A percentile compares a stretch with the other conserved stretches of the same genome.
These are phyloP conservation scores for Rhodamnia rubescens DNA, from an alignment of 345 rosid species.

Conservation along the genomic window DNA sequence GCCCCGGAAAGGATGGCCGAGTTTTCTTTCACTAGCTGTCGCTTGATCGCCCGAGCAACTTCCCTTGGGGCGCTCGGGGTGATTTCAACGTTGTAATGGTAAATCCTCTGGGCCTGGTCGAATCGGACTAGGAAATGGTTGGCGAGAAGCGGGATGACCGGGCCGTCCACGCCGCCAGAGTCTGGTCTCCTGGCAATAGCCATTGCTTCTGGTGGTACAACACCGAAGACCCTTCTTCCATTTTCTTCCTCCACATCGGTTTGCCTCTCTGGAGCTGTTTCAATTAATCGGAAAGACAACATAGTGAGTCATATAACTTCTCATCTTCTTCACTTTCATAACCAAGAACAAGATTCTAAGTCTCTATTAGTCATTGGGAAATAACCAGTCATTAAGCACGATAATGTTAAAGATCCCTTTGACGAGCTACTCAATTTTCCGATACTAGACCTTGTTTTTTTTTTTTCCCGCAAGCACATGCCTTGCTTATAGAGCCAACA, in stretches of 20 bases:
- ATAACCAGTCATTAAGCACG: background rate
- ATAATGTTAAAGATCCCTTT: background rate
- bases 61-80: slow-evolving; percentile 76
- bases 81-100: slow-evolving; percentile 87
- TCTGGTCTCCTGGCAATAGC: slow-evolving; percentile 73
- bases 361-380: background rate
- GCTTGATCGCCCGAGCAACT: slow-evolving; percentile 75
- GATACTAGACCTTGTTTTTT: background rate
- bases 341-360: background rate
- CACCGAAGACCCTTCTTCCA: slow-evolving; percentile 27
- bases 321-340: background rate
- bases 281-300: slow-evolving; percentile 1
- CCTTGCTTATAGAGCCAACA: background rate
- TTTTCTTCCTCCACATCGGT: slow-evolving; percentile 15
- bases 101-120: slow-evolving; percentile 54
- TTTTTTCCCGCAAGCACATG: background rate
- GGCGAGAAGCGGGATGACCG: slow-evolving; percentile 66
- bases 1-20: slow-evolving; percentile 42
- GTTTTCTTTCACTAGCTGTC: slow-evolving; percentile 57
- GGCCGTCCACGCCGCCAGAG: slow-evolving; percentile 75
- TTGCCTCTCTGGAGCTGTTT: slow-evolving; percentile 28
- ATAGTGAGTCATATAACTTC: background rate
- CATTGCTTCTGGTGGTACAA: slow-evolving; percentile 18
- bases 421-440: background rate
- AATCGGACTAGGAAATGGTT: slow-evolving; percentile 86